A percentile compares a stretch with the other conserved stretches of the same genome.
These are phyloP conservation scores for Podospora comata DNA, from an alignment of 495 filamentous ascomycete genomes.

Conservation along the genomic window DNA sequence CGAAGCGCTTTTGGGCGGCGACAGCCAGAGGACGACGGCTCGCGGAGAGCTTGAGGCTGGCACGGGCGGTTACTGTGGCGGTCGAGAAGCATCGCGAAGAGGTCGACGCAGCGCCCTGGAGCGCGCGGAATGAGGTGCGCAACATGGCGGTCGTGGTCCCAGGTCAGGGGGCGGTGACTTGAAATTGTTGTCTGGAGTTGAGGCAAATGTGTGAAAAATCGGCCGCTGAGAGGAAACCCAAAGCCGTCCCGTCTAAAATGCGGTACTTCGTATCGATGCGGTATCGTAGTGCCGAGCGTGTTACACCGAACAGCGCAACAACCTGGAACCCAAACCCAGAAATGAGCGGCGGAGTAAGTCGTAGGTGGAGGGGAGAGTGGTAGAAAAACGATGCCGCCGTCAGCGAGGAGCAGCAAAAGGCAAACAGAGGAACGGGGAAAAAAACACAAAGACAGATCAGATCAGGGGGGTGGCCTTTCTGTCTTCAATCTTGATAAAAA, in stretches of 20 bases:
- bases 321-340: conserved; percentile 27
- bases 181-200: neutral
- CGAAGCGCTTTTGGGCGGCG: conserved; percentile 47
- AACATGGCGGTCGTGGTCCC: conserved; percentile 39
- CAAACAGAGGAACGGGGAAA: neutral
- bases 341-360: conserved; percentile 56
- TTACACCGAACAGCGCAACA: conserved; percentile 13
- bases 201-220: conserved; percentile 29
- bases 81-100: conserved; percentile 41
- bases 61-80: conserved; percentile 37
- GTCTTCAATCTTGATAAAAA: conserved; percentile 10
- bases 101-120: conserved; percentile 32
- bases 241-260: conserved; percentile 13
- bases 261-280: conserved; percentile 11
- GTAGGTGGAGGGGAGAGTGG: conserved; percentile 11
- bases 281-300: neutral
- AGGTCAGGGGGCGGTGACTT: conserved; percentile 9
- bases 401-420: neutral
- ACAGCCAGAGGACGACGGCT: conserved; percentile 51
- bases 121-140: conserved; percentile 35
- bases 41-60: conserved; percentile 34
- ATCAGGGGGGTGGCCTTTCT: neutral
- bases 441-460: neutral
- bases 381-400: conserved; percentile 8
- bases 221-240: conserved; percentile 15